A percentile compares a stretch with the other conserved stretches of the same genome.
phyloP scores from a whole-genome alignment of 2,329 filamentous ascomycete genomes.

The Cladophialophora immunda region DNA sequence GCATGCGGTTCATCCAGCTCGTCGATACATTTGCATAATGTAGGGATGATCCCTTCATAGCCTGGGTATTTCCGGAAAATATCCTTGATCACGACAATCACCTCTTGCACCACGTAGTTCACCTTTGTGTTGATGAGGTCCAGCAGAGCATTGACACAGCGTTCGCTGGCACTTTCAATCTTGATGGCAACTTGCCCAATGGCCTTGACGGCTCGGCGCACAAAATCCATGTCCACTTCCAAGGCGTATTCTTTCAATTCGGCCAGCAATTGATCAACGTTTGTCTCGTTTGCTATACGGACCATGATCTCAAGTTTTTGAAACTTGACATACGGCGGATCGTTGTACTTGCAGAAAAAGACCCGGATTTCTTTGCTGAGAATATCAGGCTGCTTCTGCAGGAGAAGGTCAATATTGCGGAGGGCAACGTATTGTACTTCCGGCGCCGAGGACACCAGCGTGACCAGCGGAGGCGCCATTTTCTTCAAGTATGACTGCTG shows the following conservation, averaged over 20 bases:
- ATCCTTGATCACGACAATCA: slow-evolving; percentile 98
- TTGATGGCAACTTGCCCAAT: slow-evolving; percentile 99
- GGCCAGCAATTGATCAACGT: slow-evolving; percentile 91
- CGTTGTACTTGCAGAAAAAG: slow-evolving; percentile 99
- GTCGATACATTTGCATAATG: slow-evolving; percentile 94
- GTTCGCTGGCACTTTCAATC: slow-evolving; percentile 93
- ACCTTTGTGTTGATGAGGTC: slow-evolving; percentile 97
- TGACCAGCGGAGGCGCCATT: slow-evolving; percentile 97
- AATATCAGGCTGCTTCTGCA: slow-evolving; percentile 96
- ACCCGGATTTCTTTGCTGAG: slow-evolving; percentile 96
- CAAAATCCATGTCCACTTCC: slow-evolving; percentile 99
- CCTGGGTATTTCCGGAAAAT: slow-evolving; percentile 97
- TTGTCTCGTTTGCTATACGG: slow-evolving; percentile 95
- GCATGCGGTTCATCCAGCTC: slow-evolving; percentile 95
- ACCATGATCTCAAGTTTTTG: slow-evolving; percentile 99
- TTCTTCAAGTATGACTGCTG: slow-evolving; percentile 92
- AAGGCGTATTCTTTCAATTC: slow-evolving; percentile 97
- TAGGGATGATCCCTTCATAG: slow-evolving; percentile 97
- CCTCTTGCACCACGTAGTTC: slow-evolving; percentile 98
- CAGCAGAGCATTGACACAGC: slow-evolving; percentile 91
- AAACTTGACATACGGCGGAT: slow-evolving; percentile 95
- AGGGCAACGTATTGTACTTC: slow-evolving; percentile 98
- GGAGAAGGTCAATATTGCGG: slow-evolving; percentile 91
- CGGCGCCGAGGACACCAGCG: slow-evolving; percentile 90
- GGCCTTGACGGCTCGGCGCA: slow-evolving; percentile 89